Evolutionary conservation across 176 grass and related monocot species (phyloP), one percentile per base, ranked within the genome.

Genomic region (Musa schizocarpa): DNA sequence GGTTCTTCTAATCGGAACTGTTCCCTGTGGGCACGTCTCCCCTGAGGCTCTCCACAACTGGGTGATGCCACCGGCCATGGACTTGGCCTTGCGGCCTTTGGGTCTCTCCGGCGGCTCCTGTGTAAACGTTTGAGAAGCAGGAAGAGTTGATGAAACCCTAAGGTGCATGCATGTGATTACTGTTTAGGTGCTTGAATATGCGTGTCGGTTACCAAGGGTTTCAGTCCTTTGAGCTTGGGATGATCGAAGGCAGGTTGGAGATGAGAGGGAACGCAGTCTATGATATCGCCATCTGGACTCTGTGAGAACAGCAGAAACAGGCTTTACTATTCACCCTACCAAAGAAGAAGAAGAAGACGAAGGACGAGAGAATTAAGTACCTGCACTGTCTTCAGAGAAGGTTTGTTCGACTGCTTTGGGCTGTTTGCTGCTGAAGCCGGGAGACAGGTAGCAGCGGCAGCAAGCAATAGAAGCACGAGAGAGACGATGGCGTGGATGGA

Each of bases 211-310:
- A 74, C 72, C n/a, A 74, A 13, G 11, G 72, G 50, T 57, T 56
- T 57, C 11, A 50, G 10, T 56, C 72, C 72, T 58, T 57, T n/a
- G 48, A 74, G 72, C 21, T 26, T 21, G 13, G 72, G 72, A 17
- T 74, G 72, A 58, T 74, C 72, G 53, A 74, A 74, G 19, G 72
- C 72, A 8, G 72, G 72, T 22, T 74, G 72, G 4, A 74, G 53
- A 50, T 58, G 52, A 1, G 72, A 29, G 24, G 53, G 53, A 57
- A 74, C 53, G 72, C 72, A 74, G 72, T 74, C 72, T 13, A 74
- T 74, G 14, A 74, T 13, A 12, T 74, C 72, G 14, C 72, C 72
- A 19, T 58, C 72, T 9, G 51, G 72, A 74, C 72, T 74, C 72
- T 74, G 72, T 1, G 71, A 78, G 11, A 19, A 20, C 22, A n/a